phyloP scores from a whole-genome alignment of 2,329 filamentous ascomycete species.

The Aureobasidium uvarum region DNA sequence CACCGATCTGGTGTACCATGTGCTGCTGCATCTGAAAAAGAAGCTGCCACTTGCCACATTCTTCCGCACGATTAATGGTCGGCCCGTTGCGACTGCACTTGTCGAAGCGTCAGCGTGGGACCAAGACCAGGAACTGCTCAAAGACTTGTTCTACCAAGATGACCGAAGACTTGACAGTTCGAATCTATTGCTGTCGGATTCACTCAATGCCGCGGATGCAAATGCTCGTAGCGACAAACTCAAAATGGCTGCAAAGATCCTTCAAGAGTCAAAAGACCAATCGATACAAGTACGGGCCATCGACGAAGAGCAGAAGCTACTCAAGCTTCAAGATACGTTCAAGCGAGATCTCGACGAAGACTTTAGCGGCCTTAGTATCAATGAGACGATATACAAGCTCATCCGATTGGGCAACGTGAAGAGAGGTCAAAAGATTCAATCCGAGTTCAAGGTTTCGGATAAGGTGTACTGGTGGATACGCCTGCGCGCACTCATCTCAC shows the following conservation, averaged over 20 bases:
- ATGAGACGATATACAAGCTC: conserved; percentile 89
- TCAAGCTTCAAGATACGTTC: conserved; percentile 82
- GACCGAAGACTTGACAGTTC: conserved; percentile 86
- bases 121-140: conserved; percentile 78
- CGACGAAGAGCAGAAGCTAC: conserved; percentile 73
- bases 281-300: conserved; percentile 70
- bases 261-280: conserved; percentile 79
- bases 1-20: conserved; percentile 86
- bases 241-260: conserved; percentile 76
- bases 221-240: conserved; percentile 79
- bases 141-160: conserved; percentile 97
- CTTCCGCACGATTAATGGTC: conserved; percentile 84
- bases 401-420: conserved; percentile 78
- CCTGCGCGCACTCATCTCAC: conserved; percentile 81
- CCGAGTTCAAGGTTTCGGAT: conserved; percentile 89
- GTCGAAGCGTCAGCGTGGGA: conserved; percentile 80
- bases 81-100: conserved; percentile 81
- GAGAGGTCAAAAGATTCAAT: conserved; percentile 81
- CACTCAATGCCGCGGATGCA: conserved; percentile 68
- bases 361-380: conserved; percentile 80
- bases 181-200: conserved; percentile 81
- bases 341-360: conserved; percentile 69
- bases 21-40: conserved; percentile 82
- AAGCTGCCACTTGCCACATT: conserved; percentile 88
- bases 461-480: conserved; percentile 86